A percentile compares a stretch with the other conserved stretches of the same genome.
These are phyloP conservation scores for Penicillium sp. DNA, from an alignment of 2,329 filamentous ascomycete genomes.

Conservation along the genomic window DNA sequence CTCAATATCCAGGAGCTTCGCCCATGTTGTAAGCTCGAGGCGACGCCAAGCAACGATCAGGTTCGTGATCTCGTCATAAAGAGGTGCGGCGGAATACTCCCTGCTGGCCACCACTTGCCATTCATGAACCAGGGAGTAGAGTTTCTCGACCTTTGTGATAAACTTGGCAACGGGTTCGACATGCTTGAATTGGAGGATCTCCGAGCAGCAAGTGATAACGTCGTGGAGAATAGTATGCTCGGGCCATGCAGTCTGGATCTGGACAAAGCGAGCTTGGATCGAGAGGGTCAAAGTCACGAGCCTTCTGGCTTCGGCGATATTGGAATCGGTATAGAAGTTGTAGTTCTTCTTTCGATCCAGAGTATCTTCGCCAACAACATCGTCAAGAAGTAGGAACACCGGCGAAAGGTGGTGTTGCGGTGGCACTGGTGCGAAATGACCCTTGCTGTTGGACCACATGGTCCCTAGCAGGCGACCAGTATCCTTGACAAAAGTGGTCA, in stretches of 20 bases:
- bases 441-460: slow-evolving; percentile 27
- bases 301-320: slow-evolving; percentile 71
- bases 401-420: slow-evolving; percentile 62
- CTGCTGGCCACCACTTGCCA: slow-evolving; percentile 93
- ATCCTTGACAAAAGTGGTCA: slow-evolving; percentile 37
- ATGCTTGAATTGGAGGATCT: slow-evolving; percentile 72
- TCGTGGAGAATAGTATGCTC: slow-evolving; percentile 79
- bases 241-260: slow-evolving; percentile 63
- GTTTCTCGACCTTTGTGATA: slow-evolving; percentile 79
- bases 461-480: slow-evolving; percentile 36
- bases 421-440: slow-evolving; percentile 23
- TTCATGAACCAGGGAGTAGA: slow-evolving; percentile 82
- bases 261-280: slow-evolving; percentile 68
- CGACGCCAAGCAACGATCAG: slow-evolving; percentile 86
- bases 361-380: slow-evolving; percentile 54
- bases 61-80: slow-evolving; percentile 76
- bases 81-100: slow-evolving; percentile 64
- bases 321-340: slow-evolving; percentile 87
- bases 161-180: slow-evolving; percentile 82
- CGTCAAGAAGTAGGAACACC: slow-evolving; percentile 63
- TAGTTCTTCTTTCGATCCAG: slow-evolving; percentile 53
- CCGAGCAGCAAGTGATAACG: slow-evolving; percentile 70
- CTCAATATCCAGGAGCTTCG: slow-evolving; percentile 82
- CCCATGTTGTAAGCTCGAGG: slow-evolving; percentile 89
- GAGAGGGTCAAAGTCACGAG: slow-evolving; percentile 68